Conservation (phyloP, 495 filamentous ascomycete genomes). For the Melanomma pulvis-pyrius region DNA sequence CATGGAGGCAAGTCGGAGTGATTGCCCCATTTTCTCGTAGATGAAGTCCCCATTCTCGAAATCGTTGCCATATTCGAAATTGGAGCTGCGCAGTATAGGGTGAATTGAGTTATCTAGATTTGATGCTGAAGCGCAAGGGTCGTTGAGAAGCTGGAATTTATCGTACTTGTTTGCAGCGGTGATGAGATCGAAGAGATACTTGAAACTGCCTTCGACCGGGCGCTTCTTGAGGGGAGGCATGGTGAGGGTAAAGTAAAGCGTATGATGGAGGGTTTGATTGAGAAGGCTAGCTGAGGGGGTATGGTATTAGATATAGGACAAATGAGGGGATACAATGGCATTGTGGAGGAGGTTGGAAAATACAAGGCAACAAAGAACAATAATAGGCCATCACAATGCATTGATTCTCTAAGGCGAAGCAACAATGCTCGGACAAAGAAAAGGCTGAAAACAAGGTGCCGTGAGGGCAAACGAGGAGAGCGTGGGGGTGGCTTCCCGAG, state of each 20-base stretch:
- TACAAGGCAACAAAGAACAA: neutral
- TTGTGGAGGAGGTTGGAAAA: conserved; percentile 7
- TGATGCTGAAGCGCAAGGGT: conserved; percentile 6
- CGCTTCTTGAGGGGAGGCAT: neutral
- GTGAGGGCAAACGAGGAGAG: too few relatives aligned
- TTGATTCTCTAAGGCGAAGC: too few relatives aligned
- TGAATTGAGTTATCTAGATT: conserved; percentile 32
- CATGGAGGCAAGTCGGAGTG: conserved; percentile 33
- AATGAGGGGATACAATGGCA: conserved; percentile 6
- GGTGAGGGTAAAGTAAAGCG: neutral
- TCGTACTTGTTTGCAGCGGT: conserved; percentile 25
- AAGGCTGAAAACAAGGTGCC: too few relatives aligned
- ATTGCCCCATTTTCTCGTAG: conserved; percentile 17
- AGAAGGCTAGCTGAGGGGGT: neutral
- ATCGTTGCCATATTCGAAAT: conserved; percentile 1
- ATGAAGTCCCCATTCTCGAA: neutral
- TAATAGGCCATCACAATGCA: too few relatives aligned
- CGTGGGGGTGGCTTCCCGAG: too few relatives aligned
- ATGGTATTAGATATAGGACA: neutral
- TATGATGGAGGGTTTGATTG: neutral
- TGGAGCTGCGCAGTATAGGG: conserved; percentile 20
- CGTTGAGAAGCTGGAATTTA: conserved; percentile 25
- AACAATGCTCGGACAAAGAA: too few relatives aligned
- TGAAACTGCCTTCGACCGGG: neutral
- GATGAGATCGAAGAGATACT: conserved; percentile 19